Conservation (phyloP, 1,284 basidiomycete genomes). For the Leccinum subspadiceum region DNA sequence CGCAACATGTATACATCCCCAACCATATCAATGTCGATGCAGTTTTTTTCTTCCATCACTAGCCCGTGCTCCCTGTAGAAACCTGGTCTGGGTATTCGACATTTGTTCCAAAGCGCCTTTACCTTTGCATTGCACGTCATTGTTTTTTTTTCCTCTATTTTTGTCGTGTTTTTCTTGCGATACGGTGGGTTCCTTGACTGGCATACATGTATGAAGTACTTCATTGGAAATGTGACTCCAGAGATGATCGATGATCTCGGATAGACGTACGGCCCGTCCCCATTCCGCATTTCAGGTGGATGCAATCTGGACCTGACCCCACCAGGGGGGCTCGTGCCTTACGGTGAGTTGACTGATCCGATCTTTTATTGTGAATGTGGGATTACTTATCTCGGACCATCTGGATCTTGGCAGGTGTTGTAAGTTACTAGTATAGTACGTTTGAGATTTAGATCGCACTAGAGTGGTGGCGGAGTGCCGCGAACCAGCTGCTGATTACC, state of each 20-base stretch:
- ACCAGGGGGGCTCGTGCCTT: too few relatives aligned
- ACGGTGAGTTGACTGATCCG: too few relatives aligned
- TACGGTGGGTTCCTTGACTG: not conserved
- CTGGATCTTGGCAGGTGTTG: too few relatives aligned
- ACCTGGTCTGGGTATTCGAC: not conserved
- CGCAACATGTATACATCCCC: slow-evolving; percentile 1
- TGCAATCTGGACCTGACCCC: not conserved
- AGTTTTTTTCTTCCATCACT: not conserved
- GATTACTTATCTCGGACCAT: too few relatives aligned
- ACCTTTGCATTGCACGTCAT: not conserved
- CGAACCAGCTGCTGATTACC: not conserved
- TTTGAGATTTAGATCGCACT: too few relatives aligned
- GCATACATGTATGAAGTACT: not conserved
- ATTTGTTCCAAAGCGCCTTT: not conserved
- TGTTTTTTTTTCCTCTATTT: not conserved
- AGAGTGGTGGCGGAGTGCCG: not conserved
- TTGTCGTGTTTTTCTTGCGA: not conserved
- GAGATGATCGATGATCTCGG: not conserved
- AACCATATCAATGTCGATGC: not conserved
- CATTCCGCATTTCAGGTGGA: not conserved
- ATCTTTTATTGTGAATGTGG: too few relatives aligned
- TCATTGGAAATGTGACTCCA: too few relatives aligned
- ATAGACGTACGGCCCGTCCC: not conserved
- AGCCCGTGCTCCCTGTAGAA: not conserved
- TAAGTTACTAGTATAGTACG: too few relatives aligned